Evolutionary conservation across 768 basidiomycete species (phyloP), one percentile per base, ranked within the genome.

Genomic region (Leucogyrophana mollusca): DNA sequence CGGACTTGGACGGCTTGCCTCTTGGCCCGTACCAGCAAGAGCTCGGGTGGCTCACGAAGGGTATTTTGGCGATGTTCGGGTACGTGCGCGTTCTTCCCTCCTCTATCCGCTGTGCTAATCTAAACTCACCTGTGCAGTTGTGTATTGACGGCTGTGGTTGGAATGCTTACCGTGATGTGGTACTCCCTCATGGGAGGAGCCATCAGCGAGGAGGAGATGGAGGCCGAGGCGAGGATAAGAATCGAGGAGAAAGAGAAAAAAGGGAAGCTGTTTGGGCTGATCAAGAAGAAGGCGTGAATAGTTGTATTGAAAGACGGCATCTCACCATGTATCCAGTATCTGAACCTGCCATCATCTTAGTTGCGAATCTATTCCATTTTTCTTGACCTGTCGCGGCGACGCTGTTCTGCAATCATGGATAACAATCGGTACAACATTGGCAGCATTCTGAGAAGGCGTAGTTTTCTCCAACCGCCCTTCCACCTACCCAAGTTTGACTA

Each of bases 161-260:
- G 92, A 1, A 85, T 93, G 83, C 54, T 69, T 4, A 74, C 81
- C 4, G 86, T 93, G 20, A 72, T 81, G 37, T 95, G 90, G 90
- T 94, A 94, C 66, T 70, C 83, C 27, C 68, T 84, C 27, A 30
- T 30, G 24, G 87, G 87, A 20, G 83, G 79, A 2, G 68, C 70
- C 46, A 68, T 88, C 47, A 73, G 84, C 34, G 89, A 89, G 34
- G 82, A 81, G 53, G 89, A 92, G 68, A 73, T 87, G 34, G 87
- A 89, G 61, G 70, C 75, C 6, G 85, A 88, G 66, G 78, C 76
- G 39, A 68, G 74, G 50, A 65, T 66, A 51, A 65, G 72, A 52
- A 65, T 80, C 17, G 81, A 73, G n/a, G 72, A 66, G 46, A 89
- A 87, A 68, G 74, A 69, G 52, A 66, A 63, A 50, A 71, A 71